A percentile compares a stretch with the other conserved stretches of the same genome.
Evolutionary conservation across 2,329 filamentous ascomycete species (phyloP).

Genomic region (Teratosphaeria viscida): DNA sequence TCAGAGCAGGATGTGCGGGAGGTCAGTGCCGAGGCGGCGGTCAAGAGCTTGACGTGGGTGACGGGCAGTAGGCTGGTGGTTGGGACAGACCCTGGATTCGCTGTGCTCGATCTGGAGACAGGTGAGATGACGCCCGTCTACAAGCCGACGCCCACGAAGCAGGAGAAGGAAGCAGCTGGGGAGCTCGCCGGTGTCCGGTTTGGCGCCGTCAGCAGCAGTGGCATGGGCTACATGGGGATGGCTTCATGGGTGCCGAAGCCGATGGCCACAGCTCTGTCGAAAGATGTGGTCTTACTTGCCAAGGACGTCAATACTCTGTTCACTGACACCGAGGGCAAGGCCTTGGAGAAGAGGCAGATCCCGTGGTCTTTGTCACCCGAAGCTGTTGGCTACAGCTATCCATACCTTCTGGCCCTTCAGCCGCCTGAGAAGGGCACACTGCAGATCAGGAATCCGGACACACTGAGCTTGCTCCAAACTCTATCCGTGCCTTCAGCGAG

Average conservation of each 20-base stretch:
- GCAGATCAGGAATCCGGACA: conserved; percentile 88
- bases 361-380: conserved; percentile 85
- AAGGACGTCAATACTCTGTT: conserved; percentile 96
- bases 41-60: conserved; percentile 90
- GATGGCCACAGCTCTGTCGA: conserved; percentile 68
- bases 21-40: conserved; percentile 67
- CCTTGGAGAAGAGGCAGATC: conserved; percentile 76
- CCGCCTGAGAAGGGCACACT: conserved; percentile 71
- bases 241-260: conserved; percentile 87
- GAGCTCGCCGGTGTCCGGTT: conserved; percentile 50
- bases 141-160: conserved; percentile 36
- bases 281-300: conserved; percentile 83
- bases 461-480: conserved; percentile 77
- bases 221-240: conserved; percentile 95
- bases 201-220: conserved; percentile 69
- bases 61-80: conserved; percentile 68
- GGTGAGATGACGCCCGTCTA: conserved; percentile 64
- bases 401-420: conserved; percentile 82
- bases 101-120: conserved; percentile 71
- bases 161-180: conserved; percentile 36
- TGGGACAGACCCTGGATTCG: conserved; percentile 84
- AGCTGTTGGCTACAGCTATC: conserved; percentile 90
- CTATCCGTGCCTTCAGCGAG: conserved; percentile 72
- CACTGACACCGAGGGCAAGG: conserved; percentile 71
- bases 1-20: conserved; percentile 63